Base-by-base conservation (phyloP, 352 stramenopile species). In the Globisporangium spinosum region DNA sequence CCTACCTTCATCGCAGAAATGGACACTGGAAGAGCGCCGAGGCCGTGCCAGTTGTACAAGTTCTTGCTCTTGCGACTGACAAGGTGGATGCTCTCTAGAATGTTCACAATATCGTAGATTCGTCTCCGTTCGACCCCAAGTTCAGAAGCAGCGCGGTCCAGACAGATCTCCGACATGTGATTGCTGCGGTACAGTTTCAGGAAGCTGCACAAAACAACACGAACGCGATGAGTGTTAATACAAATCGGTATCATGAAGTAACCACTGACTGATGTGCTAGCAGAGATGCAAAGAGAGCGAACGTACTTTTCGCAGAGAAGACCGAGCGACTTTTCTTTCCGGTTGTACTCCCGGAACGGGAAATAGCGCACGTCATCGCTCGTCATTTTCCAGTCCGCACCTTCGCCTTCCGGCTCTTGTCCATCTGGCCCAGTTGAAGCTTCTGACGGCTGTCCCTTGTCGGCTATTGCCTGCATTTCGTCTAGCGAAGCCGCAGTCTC, bases 61-160 rank as follows among this genome's bases (percentile, higher is more conserved):
- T 99, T 99, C 77, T 99, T 99, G 65, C 92, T 95, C 68, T 98
- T 95, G n/a, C 96, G 92, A 32, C 83, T 95, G 5, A 98, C 94
- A 29, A 99, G 89, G 35, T 95, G 82, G 47, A 99, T 91, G 58
- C 89, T 97, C 73, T 99, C 96, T 32, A 99, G 81, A 74, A 99
- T 99, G 73, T 99, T 99, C 57, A 99, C 95, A 51, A 99, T 98
- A 76, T 99, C 97, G 73, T 99, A 99, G 61, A 99, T 98, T 20
- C 97, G 80, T 47, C 97, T 83, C 51, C 97, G 84, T 73, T 98
- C 96, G 0, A 99, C 95, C 1, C 89, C 87, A 0, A 95, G 72
- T 64, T 93, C 78, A 0, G 75, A 71, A 0, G 87, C 87, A 15
- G 86, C 85, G 64, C 75, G 72, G 47, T 94, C 85, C 1, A 95